Evolutionary conservation across 441 rosid species (phyloP).

Genomic region (Mallotus repandus): DNA sequence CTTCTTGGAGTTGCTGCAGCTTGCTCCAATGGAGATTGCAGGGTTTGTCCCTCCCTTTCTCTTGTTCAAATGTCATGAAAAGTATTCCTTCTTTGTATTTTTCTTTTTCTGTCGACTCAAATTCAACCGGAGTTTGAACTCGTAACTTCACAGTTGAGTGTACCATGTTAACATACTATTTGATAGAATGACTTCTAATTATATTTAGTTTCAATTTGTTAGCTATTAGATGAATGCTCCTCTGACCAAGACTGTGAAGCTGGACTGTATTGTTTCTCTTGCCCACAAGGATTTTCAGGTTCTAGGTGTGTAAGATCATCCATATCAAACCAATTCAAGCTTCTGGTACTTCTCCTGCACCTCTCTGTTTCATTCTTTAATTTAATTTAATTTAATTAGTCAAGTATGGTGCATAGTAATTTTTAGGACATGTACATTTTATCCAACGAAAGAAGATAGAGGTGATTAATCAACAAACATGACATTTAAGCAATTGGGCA

Average conservation of each 20-base stretch:
- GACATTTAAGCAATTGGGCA: not conserved
- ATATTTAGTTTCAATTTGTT: not conserved
- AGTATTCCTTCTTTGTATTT: not conserved
- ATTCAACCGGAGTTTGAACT: not conserved
- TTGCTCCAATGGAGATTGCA: constrained; percentile 39
- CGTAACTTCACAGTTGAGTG: too few relatives aligned
- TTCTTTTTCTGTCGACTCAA: not conserved
- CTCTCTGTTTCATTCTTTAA: not conserved
- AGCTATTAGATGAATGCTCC: constrained; percentile 56
- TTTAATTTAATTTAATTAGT: not conserved
- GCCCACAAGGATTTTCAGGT: constrained; percentile 43
- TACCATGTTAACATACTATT: too few relatives aligned
- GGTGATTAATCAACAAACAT: too few relatives aligned
- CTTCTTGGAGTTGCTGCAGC: constrained; percentile 24
- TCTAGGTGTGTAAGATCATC: constrained; percentile 63
- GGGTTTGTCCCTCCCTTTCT: constrained; percentile 19
- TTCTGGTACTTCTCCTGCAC: constrained; percentile 42
- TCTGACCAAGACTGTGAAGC: constrained; percentile 57
- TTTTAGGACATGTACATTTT: constrained; percentile 42
- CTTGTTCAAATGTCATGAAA: not conserved
- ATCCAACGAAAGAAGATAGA: constrained; percentile 15
- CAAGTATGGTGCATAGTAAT: too few relatives aligned
- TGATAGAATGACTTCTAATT: not conserved
- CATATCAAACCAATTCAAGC: constrained; percentile 59
- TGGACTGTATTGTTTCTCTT: constrained; percentile 64